Percentiles rank a stretch among this genome's conserved stretches.
phyloP scores from a whole-genome alignment of 2,329 filamentous ascomycete species.

The Aspergillus candidus region DNA sequence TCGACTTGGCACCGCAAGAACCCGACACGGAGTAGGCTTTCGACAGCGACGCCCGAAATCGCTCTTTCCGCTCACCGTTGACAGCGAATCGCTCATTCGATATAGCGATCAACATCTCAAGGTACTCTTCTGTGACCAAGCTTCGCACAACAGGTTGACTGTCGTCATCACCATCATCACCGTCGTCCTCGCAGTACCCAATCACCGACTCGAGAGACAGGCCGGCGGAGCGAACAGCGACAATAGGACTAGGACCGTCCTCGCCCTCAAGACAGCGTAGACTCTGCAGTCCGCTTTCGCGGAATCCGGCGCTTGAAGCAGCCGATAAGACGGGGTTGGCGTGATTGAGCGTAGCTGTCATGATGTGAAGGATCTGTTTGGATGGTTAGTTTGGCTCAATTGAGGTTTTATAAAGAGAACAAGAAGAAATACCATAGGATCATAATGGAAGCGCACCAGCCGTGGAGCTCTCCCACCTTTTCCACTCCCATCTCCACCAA shows the following conservation, averaged over 20 bases:
- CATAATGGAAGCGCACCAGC: constrained; percentile 80
- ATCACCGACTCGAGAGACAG: constrained; percentile 76
- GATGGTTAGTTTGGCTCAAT: constrained; percentile 17
- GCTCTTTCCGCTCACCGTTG: constrained; percentile 36
- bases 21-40: constrained; percentile 14
- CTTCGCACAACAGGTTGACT: constrained; percentile 42
- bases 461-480: constrained; percentile 44
- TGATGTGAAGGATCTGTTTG: constrained; percentile 75
- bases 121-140: constrained; percentile 61
- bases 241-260: constrained; percentile 58
- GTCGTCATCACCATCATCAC: constrained; percentile 23
- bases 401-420: constrained; percentile 6
- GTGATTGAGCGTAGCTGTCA: constrained; percentile 67
- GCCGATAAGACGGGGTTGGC: constrained; percentile 71
- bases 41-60: constrained; percentile 30
- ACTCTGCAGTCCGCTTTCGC: constrained; percentile 71
- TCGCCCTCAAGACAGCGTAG: constrained; percentile 50
- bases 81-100: constrained; percentile 56
- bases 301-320: constrained; percentile 75
- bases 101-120: constrained; percentile 60
- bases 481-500: constrained; percentile 40
- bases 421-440: constrained; percentile 70
- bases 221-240: constrained; percentile 79
- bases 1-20: constrained; percentile 10
- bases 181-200: constrained; percentile 44